phyloP scores from a whole-genome alignment of 352 stramenopile genomes.

The Aphanomyces euteiches region DNA sequence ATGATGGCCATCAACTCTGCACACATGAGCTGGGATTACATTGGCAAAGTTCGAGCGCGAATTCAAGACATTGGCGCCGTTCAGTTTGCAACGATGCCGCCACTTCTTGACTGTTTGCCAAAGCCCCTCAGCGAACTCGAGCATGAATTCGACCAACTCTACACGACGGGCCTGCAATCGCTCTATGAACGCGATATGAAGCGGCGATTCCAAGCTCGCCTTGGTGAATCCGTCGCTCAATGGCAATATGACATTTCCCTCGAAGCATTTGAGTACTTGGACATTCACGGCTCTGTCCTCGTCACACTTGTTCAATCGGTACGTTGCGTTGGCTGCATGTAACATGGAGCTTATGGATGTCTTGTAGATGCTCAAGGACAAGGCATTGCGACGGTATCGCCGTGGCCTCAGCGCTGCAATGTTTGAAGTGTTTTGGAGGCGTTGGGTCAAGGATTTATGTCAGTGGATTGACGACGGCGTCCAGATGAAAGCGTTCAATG shows the following conservation, averaged over 20 bases:
- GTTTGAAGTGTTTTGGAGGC: constrained; percentile 68
- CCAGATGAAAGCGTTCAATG: constrained; percentile 66
- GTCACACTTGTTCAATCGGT: constrained; percentile 55
- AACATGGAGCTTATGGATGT: background rate
- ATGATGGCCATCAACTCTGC: constrained; percentile 87
- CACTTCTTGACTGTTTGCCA: constrained; percentile 67
- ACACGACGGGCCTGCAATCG: constrained; percentile 65
- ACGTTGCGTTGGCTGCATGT: background rate
- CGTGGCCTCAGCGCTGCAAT: constrained; percentile 47
- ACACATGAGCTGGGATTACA: constrained; percentile 73
- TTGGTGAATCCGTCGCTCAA: constrained; percentile 36
- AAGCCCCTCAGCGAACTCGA: constrained; percentile 67
- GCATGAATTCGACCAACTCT: constrained; percentile 65
- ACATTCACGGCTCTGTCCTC: constrained; percentile 58
- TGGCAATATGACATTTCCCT: constrained; percentile 66
- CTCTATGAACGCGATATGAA: constrained; percentile 34
- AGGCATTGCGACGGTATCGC: constrained; percentile 58
- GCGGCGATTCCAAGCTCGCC: background rate
- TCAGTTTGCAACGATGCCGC: constrained; percentile 50
- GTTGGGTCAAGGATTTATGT: constrained; percentile 54
- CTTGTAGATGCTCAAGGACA: constrained; percentile 59
- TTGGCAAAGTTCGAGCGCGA: constrained; percentile 53
- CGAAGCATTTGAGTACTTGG: constrained; percentile 60
- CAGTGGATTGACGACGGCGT: constrained; percentile 53
- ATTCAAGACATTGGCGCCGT: constrained; percentile 49